Base-by-base conservation (phyloP, 257 asterid genomes). In the Lycium ferocissimum region DNA sequence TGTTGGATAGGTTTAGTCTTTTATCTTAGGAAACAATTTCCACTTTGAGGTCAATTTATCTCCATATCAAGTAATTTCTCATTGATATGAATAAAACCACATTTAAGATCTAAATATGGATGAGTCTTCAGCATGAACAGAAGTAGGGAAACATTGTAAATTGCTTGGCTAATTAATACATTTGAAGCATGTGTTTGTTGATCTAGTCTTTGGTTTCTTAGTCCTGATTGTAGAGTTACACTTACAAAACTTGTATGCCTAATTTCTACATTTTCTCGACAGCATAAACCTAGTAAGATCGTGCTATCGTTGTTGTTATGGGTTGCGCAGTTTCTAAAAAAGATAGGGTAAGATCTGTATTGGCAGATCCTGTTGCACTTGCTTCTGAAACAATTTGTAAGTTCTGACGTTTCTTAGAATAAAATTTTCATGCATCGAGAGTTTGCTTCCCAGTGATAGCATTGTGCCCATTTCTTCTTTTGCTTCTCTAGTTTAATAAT, bases 321-420 rank as follows among this genome's bases (percentile, higher is more conserved):
- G 89, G 85, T 20, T 43, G 51, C 83, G 38, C 66, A n/a, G 18
- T 2, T 58, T 86, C 89, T 65, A 86, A 80, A 79, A 67, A n/a
- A 13, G 49, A 56, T 26, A 61, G 58, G n/a, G 66, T 20, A 57
- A 75, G 20, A 67, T 57, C 79, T 35, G 76, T 62, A 35, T 70
- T 79, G 47, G 61, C 71, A 56, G 86, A 86, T 35, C 84, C 84
- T 5, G 47, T 66, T 9, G 62, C 80, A 69, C 79, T 86, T 57
- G 89, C 86, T 86, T 86, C 85, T 56, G 83, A 86, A 83, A 86
- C 85, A n/a, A 84, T 79, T 47, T 86, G 89, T 83, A 79, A 79
- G 73, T 73, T 53, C 80, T 7, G 76, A 51, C 12, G 18, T 11
- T 63, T 84, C 35, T 61, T 14, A 6, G 22, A 15, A 43, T 45